Evolutionary conservation across 768 basidiomycete species (phyloP), one percentile per base, ranked within the genome.

Genomic region (Rhodotorula paludigena): DNA sequence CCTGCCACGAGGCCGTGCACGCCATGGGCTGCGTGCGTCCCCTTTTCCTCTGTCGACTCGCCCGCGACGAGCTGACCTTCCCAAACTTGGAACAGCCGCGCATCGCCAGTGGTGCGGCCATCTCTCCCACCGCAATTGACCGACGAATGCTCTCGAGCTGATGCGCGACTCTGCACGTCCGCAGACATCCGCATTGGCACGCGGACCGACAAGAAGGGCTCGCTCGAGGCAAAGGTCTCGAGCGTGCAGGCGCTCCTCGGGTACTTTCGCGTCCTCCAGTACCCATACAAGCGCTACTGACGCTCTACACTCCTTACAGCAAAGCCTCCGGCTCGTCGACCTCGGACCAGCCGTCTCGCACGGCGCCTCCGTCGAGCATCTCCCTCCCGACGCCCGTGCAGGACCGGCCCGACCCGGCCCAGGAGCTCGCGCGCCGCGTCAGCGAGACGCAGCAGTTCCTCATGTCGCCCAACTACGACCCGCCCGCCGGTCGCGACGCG

Each of bases 181-280:
- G 94, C 93, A 20, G 93, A 98, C 79, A 89, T 97, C 66, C 87
- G 94, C 35, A 93, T 98, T 60, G 94, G 94, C 49, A 97, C 94
- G 2, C 85, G 93, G 53, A 82, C 84, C 32, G 85, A 93, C 78
- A 84, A 86, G 66, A 80, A 83, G 45, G 82, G 87, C 25, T 64
- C 74, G 14, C 78, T 96, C 72, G 85, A 85, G 30, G 81, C 80
- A 60, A 97, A 98, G 77, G 84, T 96, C 23, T 81, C 82, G 57
- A 84, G 92, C 35, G 92, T 98, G 14, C 82, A 89, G 72, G 87
- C 87, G 54, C 89, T 96, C 48, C 78, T 98, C 33, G 56, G 57
- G 62, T 58, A 16, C 25, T 11, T 5, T n/a, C 30, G 6, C 15
- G 7, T 6, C 49, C 33, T 38, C 53, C 20, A 28, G 18, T 12